These are phyloP conservation scores for Tricholoma terreum DNA, from an alignment of 768 basidiomycete genomes.

Conservation along the genomic window DNA sequence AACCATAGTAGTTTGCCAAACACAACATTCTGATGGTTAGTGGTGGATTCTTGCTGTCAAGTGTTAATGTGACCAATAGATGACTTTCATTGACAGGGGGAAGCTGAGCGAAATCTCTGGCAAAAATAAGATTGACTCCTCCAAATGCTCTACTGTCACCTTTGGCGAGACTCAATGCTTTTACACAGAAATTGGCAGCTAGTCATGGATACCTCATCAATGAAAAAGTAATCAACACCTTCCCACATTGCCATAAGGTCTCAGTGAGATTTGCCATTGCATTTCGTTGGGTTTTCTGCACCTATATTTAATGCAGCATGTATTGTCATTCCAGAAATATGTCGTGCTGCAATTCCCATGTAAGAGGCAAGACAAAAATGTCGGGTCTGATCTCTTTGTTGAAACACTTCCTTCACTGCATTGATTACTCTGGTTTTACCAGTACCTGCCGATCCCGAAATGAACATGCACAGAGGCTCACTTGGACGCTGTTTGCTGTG, in stretches of 20 bases:
- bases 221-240: conserved; percentile 28
- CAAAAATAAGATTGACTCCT: conserved; percentile 31
- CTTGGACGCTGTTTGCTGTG: conserved; percentile 17
- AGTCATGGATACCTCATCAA: conserved; percentile 22
- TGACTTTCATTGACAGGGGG: conserved; percentile 14
- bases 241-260: not conserved
- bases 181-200: conserved; percentile 7
- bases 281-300: conserved; percentile 3
- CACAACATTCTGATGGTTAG: not conserved
- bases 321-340: conserved; percentile 38
- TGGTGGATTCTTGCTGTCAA: not conserved
- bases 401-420: conserved; percentile 32
- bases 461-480: conserved; percentile 29
- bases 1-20: not conserved
- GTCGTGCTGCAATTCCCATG: conserved; percentile 38
- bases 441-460: conserved; percentile 40
- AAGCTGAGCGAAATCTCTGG: conserved; percentile 34
- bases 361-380: conserved; percentile 29
- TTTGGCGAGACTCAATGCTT: conserved; percentile 6
- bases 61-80: not conserved
- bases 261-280: not conserved
- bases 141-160: conserved; percentile 21
- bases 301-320: conserved; percentile 29
- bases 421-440: conserved; percentile 40
- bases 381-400: conserved; percentile 9